phyloP scores from a whole-genome alignment of 108 stramenopile genomes.

The Chaetoceros tenuissimus region DNA sequence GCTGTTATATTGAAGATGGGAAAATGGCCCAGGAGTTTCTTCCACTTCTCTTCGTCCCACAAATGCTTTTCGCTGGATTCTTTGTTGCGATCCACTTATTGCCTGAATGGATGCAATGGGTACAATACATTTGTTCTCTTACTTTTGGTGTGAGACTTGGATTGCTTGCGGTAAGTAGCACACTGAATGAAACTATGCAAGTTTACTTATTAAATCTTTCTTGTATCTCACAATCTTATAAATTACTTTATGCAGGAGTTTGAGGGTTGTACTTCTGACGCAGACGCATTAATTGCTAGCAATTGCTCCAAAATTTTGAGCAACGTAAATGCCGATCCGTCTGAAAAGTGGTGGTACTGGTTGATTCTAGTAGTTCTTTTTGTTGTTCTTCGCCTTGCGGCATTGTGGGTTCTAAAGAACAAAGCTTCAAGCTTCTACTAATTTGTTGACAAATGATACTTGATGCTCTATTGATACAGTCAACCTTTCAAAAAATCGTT shows the following conservation, averaged over 20 bases:
- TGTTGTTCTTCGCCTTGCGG: constrained; percentile 41
- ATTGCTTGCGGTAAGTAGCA: constrained; percentile 48
- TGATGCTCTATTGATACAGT: too few species aligned
- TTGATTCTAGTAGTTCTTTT: constrained; percentile 38
- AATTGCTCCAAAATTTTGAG: constrained; percentile 6
- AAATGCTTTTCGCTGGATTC: constrained; percentile 83
- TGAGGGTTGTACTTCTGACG: constrained; percentile 11
- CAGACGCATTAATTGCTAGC: constrained; percentile 2
- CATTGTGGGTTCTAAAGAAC: constrained; percentile 37
- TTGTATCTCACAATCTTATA: too few species aligned
- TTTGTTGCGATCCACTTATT: constrained; percentile 54
- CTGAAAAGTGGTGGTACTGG: constrained; percentile 40
- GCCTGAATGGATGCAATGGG: constrained; percentile 67
- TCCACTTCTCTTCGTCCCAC: constrained; percentile 74
- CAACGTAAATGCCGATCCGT: constrained; percentile 12
- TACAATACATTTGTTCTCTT: constrained; percentile 56
- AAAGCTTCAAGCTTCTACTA: constrained; percentile 71
- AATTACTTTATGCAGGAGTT: too few species aligned
- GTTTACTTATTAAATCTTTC: too few species aligned
- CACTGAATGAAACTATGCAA: too few species aligned
- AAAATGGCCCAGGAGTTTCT: constrained; percentile 57
- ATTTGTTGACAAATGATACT: too few species aligned
- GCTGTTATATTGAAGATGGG: constrained; percentile 55
- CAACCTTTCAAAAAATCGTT: too few species aligned
- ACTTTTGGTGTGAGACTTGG: constrained; percentile 54